phyloP scores from a whole-genome alignment of 148 eudicot genomes.

The Linanthus parryae region DNA sequence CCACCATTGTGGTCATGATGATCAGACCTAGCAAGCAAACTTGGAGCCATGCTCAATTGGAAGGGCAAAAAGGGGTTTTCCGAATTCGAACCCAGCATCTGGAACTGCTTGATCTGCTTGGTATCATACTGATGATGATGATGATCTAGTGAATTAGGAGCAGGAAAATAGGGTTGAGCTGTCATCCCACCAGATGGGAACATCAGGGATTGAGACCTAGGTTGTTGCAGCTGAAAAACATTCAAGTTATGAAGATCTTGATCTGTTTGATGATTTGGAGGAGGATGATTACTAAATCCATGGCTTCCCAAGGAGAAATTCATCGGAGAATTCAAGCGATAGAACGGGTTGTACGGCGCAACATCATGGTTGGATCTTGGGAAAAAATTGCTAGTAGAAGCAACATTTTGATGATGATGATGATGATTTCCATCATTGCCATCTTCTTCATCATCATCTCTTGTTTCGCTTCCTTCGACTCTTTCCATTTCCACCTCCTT shows the following conservation, averaged over 20 bases:
- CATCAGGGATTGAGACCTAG: constrained; percentile 18
- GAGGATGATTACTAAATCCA: too few species aligned
- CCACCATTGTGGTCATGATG: constrained; percentile 5
- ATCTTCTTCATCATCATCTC: constrained; percentile 15
- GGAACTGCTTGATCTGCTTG: constrained; percentile 23
- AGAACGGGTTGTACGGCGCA: constrained; percentile 18
- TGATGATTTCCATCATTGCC: constrained; percentile 2
- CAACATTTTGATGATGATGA: too few species aligned
- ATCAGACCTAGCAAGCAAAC: constrained; percentile 8
- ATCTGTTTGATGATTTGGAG: constrained; percentile 16
- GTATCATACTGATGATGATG: constrained; percentile 21
- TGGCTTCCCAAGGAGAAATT: constrained; percentile 22
- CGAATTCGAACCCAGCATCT: constrained; percentile 20
- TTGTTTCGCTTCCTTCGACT: not conserved
- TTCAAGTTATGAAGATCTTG: constrained; percentile 15
- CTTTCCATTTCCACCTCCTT: constrained; percentile 15
- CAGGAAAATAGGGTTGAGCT: constrained; percentile 14
- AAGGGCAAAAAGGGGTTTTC: constrained; percentile 18
- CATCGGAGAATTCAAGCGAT: constrained; percentile 34
- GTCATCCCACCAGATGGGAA: constrained; percentile 19
- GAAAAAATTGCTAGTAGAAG: constrained; percentile 12
- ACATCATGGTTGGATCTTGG: constrained; percentile 11
- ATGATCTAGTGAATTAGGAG: constrained; percentile 2
- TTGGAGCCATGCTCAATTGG: constrained; percentile 21
- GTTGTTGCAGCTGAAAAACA: constrained; percentile 15